These are phyloP conservation scores for Lepraria neglecta DNA, from an alignment of 495 filamentous ascomycete genomes.

Conservation along the genomic window DNA sequence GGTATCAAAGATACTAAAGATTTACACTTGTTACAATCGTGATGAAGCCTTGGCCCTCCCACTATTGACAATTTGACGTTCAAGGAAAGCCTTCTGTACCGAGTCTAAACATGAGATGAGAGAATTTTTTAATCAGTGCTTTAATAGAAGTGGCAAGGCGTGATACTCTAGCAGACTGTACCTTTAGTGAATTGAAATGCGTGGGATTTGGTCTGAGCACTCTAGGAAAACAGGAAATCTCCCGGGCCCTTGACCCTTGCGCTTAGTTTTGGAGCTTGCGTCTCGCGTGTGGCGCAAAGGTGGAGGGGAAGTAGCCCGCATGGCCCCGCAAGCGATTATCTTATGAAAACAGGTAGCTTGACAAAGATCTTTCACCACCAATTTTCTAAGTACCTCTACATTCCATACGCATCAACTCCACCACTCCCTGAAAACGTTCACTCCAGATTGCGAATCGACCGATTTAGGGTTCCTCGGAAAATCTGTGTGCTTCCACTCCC, in stretches of 20 bases:
- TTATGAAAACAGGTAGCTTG: constrained; percentile 19
- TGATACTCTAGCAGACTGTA: not conserved
- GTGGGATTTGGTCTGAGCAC: not conserved
- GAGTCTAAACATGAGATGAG: too few species aligned
- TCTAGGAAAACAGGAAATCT: not conserved
- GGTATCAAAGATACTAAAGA: too few species aligned
- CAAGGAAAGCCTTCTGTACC: too few species aligned
- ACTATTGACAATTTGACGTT: too few species aligned
- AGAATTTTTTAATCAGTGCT: not conserved
- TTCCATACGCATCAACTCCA: not conserved
- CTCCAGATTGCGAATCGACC: not conserved
- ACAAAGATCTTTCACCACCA: constrained; percentile 4
- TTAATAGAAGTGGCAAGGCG: not conserved
- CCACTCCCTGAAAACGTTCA: not conserved
- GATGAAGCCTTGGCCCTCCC: not conserved
- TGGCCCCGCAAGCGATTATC: constrained; percentile 18
- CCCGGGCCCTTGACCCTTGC: constrained; percentile 8
- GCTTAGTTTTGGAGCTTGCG: not conserved
- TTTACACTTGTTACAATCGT: not conserved
- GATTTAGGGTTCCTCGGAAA: not conserved
- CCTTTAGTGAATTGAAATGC: not conserved
- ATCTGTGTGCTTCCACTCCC: not conserved
- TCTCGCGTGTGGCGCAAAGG: constrained; percentile 8
- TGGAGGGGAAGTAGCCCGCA: not conserved
- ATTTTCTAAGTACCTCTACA: not conserved